Conservation (phyloP, 1,284 basidiomycete genomes). For the Cutaneotrichosporon spelunceum region DNA sequence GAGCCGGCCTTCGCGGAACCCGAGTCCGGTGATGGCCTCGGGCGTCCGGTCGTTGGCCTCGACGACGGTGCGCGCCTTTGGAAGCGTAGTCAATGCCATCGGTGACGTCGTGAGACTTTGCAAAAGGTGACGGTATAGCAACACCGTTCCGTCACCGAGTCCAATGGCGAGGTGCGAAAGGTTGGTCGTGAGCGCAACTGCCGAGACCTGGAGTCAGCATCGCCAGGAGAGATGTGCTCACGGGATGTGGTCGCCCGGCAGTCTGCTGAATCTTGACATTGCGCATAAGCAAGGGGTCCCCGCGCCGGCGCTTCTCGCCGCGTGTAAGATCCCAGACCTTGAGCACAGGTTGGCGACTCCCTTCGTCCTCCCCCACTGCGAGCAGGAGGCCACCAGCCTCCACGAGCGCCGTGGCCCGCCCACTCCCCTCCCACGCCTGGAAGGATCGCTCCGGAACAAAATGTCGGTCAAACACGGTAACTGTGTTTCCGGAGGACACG, state of each 20-base stretch:
- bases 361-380: slow-evolving; percentile 80
- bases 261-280: slow-evolving; percentile 73
- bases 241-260: slow-evolving; percentile 71
- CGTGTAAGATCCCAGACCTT: slow-evolving; percentile 85
- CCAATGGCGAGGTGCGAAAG: slow-evolving; percentile 85
- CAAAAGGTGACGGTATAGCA: slow-evolving; percentile 84
- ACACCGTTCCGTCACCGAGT: slow-evolving; percentile 88
- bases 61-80: slow-evolving; percentile 74
- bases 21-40: slow-evolving; percentile 88
- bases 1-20: slow-evolving; percentile 62
- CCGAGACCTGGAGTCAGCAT: slow-evolving; percentile 61
- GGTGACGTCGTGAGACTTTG: slow-evolving; percentile 69
- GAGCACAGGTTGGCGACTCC: slow-evolving; percentile 67
- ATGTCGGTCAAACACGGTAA: slow-evolving; percentile 60
- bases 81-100: slow-evolving; percentile 63
- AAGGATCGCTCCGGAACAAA: slow-evolving; percentile 71
- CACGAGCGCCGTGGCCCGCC: slow-evolving; percentile 54
- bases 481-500: slow-evolving; percentile 35
- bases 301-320: slow-evolving; percentile 66
- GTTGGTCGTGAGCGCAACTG: slow-evolving; percentile 73
- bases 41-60: slow-evolving; percentile 60
- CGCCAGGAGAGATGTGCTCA: slow-evolving; percentile 50
- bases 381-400: slow-evolving; percentile 74
- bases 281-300: slow-evolving; percentile 65
- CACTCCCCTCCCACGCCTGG: slow-evolving; percentile 66